phyloP scores from a whole-genome alignment of 345 rosid genomes.

The Xanthoceras sorbifolium region DNA sequence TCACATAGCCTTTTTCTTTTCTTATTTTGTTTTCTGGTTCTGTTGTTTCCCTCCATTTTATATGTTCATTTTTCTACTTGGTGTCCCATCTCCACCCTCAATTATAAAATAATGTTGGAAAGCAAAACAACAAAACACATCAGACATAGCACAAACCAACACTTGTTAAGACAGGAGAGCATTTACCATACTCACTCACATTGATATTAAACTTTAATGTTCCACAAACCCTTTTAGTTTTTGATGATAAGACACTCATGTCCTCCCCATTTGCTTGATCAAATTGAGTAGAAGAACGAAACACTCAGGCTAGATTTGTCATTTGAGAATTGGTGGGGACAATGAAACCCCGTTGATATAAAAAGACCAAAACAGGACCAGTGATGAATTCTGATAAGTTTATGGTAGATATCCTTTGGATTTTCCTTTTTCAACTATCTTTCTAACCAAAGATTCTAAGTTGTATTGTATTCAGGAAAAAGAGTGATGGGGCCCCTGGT shows the following conservation, averaged over 20 bases:
- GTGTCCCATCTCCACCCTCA: background rate
- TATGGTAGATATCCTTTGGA: slow-evolving; percentile 34
- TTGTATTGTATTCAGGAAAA: background rate
- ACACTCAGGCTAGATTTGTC: background rate
- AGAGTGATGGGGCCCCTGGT: slow-evolving; percentile 42
- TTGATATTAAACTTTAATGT: background rate
- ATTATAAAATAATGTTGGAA: slow-evolving; percentile 25
- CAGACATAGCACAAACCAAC: slow-evolving; percentile 41
- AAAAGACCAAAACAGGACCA: background rate
- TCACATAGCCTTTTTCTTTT: slow-evolving; percentile 12
- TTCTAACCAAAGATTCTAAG: slow-evolving; percentile 36
- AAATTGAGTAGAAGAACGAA: background rate
- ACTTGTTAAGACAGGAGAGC: slow-evolving; percentile 27
- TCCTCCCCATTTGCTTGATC: background rate
- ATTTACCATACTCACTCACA: slow-evolving; percentile 1
- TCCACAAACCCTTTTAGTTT: background rate
- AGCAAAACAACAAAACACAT: slow-evolving; percentile 31
- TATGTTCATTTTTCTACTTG: slow-evolving; percentile 2
- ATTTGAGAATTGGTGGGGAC: background rate
- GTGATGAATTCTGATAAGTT: background rate
- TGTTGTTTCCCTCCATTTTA: slow-evolving; percentile 13
- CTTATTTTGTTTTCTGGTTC: background rate
- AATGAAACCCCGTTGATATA: background rate
- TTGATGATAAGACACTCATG: background rate
- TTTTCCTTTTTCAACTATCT: slow-evolving; percentile 16